Evolutionary conservation across 163 green algal genomes (phyloP), one percentile per base, ranked within the genome.

Genomic region (Scenedesmus sp.): DNA sequence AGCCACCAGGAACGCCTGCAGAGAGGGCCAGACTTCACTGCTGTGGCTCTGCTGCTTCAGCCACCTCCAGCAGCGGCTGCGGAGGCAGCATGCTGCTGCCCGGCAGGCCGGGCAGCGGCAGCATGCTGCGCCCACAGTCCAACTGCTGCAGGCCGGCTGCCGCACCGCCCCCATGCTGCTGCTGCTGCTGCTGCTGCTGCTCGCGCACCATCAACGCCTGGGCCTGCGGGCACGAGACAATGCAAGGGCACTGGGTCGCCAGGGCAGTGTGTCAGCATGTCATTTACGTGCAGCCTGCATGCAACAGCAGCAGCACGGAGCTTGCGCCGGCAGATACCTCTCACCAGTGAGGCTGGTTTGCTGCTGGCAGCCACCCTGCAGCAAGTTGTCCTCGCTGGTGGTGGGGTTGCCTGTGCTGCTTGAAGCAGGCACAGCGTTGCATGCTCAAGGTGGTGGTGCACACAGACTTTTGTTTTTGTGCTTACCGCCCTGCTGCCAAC

Each of bases 31-130:
- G n/a, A n/a, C n/a, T n/a, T 26, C 24, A 33, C 83, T 80, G 51
- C 53, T 80, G 53, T 24, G 13, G 33, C 61, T 70, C 84, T 72
- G 18, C 12, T 83, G n/a, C 85, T 70, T 40, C 33, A 43, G 85
- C 85, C 35, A 90, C 85, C 40, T 90, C 85, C 44, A 90, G 68
- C 65, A 90, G 44, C 44, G 68, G 85, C 68, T 90, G 85, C n/a
- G 85, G 85, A 1, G 68, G 44, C 68, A 90, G 13, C 43, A 59
- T 35, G 0, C 12, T 15, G 33, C 72, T 86, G 49, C 86, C 78
- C 44, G 86, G 86, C 73, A 86, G 33, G 35, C 73, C 86, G 79
- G 86, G 76, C 4, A 86, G n/a, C 37, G 73, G 86, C 49, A 91
- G 53, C 51, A 80, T 72, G 85, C 85, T 72, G 44, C n/a, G 43